phyloP scores from a whole-genome alignment of 225 moss, liverwort and hornwort genomes.

The Polytrichum commune region DNA sequence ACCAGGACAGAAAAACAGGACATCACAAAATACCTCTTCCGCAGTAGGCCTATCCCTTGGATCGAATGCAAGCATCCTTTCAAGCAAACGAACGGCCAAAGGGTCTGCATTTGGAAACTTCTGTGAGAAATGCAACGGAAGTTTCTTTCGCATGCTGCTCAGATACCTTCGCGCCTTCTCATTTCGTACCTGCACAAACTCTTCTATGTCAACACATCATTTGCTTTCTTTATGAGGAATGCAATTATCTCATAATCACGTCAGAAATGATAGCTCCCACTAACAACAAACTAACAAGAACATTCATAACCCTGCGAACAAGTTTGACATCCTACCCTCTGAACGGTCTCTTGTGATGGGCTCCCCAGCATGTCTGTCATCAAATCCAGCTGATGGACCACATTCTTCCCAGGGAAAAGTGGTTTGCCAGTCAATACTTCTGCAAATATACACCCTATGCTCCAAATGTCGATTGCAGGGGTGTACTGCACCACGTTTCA shows the following conservation, averaged over 20 bases:
- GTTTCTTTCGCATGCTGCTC: constrained; percentile 65
- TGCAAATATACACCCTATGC: constrained; percentile 75
- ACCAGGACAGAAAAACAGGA: no score
- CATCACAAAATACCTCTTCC: constrained; percentile 42
- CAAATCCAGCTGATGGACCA: constrained; percentile 70
- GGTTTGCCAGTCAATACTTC: constrained; percentile 73
- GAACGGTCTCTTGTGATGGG: constrained; percentile 60
- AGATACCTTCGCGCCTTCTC: constrained; percentile 66
- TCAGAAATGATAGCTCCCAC: no score
- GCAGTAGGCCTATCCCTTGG: constrained; percentile 64
- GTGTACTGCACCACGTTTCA: constrained; percentile 46
- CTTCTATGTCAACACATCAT: no score
- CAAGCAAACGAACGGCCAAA: constrained; percentile 55
- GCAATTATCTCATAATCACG: no score
- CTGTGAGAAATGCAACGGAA: constrained; percentile 52
- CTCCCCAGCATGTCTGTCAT: constrained; percentile 81
- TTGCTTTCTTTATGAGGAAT: no score
- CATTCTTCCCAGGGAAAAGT: constrained; percentile 69
- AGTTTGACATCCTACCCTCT: constrained; percentile 32
- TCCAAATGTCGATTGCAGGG: constrained; percentile 74
- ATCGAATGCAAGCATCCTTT: constrained; percentile 69
- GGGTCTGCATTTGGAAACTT: constrained; percentile 66
- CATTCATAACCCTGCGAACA: no score
- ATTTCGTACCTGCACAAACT: constrained; percentile 49
- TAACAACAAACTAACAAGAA: no score